Evolutionary conservation across 2,329 filamentous ascomycete species (phyloP).

Genomic region (Torrubiellomyces zombiae): DNA sequence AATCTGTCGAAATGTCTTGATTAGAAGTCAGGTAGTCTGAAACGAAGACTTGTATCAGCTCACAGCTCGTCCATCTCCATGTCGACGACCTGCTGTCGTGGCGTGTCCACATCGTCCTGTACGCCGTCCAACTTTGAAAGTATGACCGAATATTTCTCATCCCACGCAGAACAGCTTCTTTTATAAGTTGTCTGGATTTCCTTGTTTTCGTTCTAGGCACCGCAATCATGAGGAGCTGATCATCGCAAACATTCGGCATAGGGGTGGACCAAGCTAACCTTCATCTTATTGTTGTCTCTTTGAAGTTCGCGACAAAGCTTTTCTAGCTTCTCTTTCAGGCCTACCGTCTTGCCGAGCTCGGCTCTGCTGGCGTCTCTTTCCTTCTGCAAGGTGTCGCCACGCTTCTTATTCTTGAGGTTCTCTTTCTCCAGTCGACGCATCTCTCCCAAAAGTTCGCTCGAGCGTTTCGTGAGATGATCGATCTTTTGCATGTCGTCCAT

Average conservation of each 20-base stretch:
- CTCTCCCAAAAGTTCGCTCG: constrained; percentile 76
- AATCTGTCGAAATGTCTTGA: constrained; percentile 34
- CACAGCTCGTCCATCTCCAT: constrained; percentile 83
- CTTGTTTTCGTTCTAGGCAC: constrained; percentile 68
- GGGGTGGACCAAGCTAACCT: too few relatives aligned
- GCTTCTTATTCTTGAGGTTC: constrained; percentile 89
- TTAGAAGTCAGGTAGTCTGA: background rate
- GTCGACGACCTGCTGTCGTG: constrained; percentile 64
- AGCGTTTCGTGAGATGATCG: constrained; percentile 77
- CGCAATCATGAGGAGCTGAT: too few relatives aligned
- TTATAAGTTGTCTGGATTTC: constrained; percentile 76
- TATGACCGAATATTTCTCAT: constrained; percentile 67
- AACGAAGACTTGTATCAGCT: constrained; percentile 14
- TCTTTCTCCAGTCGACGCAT: constrained; percentile 95
- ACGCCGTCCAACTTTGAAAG: constrained; percentile 76
- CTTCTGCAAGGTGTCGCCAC: constrained; percentile 85
- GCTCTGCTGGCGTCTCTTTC: constrained; percentile 82
- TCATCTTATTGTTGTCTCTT: constrained; percentile 95
- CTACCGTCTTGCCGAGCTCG: constrained; percentile 78
- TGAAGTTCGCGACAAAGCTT: constrained; percentile 90
- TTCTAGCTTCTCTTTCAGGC: constrained; percentile 89
- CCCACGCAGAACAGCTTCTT: constrained; percentile 64
- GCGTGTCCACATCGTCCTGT: constrained; percentile 71
- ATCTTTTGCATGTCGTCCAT: constrained; percentile 87
- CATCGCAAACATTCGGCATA: too few relatives aligned